phyloP scores from a whole-genome alignment of 2,329 filamentous ascomycete species.

The Gaeumannomyces tritici region DNA sequence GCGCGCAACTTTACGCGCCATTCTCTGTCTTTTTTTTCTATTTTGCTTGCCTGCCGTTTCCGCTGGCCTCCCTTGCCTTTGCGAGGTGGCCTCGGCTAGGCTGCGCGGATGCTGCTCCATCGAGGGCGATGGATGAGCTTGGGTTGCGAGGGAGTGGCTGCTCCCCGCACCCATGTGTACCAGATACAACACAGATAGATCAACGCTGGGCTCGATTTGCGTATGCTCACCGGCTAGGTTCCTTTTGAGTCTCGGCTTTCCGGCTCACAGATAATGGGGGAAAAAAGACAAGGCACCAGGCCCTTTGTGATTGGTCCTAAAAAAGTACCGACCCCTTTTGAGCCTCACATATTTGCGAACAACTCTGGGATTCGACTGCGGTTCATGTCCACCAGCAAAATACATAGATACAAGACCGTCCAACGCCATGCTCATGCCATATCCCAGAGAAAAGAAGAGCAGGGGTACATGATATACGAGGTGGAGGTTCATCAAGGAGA shows the following conservation, averaged over 20 bases:
- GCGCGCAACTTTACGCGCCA: too few relatives aligned
- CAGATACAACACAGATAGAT: not conserved
- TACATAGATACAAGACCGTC: not conserved
- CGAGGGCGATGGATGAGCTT: not conserved
- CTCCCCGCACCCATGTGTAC: not conserved
- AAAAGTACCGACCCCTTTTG: not conserved
- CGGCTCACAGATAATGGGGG: not conserved
- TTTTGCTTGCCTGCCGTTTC: not conserved
- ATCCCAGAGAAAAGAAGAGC: not conserved
- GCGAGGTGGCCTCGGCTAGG: too few relatives aligned
- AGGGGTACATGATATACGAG: not conserved
- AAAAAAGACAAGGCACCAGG: not conserved
- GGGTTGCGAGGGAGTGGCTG: not conserved
- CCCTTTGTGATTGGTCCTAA: not conserved
- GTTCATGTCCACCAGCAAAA: not conserved
- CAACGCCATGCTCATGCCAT: not conserved
- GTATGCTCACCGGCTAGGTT: not conserved
- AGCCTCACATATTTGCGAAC: not conserved
- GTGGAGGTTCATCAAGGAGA: not conserved
- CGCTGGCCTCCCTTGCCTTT: too few relatives aligned
- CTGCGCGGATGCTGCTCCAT: not conserved
- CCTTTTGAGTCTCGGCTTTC: not conserved
- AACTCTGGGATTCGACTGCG: not conserved
- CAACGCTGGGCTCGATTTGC: not conserved
- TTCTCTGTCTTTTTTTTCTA: not conserved